These are phyloP conservation scores for Tolypocladium album DNA, from an alignment of 2,329 filamentous ascomycete genomes.

Conservation along the genomic window DNA sequence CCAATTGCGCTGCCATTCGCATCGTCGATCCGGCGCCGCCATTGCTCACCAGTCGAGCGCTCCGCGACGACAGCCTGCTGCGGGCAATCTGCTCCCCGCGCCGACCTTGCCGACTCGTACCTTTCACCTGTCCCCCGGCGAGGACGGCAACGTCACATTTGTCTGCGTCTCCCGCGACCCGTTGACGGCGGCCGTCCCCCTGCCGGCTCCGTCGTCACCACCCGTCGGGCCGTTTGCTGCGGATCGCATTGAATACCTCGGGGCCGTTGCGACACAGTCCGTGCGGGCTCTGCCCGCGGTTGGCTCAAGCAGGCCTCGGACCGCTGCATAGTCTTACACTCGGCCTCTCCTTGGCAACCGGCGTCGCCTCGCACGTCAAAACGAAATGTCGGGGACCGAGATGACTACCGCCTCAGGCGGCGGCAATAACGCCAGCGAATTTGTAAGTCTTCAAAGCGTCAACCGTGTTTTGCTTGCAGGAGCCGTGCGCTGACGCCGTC, in stretches of 20 bases:
- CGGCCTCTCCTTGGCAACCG: not conserved
- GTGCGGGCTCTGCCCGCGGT: not conserved
- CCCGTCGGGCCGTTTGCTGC: not conserved
- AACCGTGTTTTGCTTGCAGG: not conserved
- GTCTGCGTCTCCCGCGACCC: not conserved
- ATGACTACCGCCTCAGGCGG: constrained; percentile 24
- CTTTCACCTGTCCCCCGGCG: not conserved
- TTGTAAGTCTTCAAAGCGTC: constrained; percentile 51
- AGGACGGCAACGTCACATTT: not conserved
- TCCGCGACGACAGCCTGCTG: not conserved
- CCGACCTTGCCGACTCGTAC: not conserved
- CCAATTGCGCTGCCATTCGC: not conserved
- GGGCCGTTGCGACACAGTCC: not conserved
- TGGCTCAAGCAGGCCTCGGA: not conserved
- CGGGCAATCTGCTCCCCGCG: not conserved
- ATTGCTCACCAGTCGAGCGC: not conserved
- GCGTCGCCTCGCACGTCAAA: not conserved
- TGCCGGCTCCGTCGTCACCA: not conserved
- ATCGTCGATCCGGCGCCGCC: not conserved
- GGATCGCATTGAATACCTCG: not conserved
- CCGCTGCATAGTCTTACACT: not conserved
- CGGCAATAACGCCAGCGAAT: constrained; percentile 84
- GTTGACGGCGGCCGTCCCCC: not conserved
- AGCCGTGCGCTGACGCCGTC: not conserved
- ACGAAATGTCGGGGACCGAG: constrained; percentile 23